These are phyloP conservation scores for Phytophthora lateralis DNA, from an alignment of 352 stramenopile species.

Conservation along the genomic window DNA sequence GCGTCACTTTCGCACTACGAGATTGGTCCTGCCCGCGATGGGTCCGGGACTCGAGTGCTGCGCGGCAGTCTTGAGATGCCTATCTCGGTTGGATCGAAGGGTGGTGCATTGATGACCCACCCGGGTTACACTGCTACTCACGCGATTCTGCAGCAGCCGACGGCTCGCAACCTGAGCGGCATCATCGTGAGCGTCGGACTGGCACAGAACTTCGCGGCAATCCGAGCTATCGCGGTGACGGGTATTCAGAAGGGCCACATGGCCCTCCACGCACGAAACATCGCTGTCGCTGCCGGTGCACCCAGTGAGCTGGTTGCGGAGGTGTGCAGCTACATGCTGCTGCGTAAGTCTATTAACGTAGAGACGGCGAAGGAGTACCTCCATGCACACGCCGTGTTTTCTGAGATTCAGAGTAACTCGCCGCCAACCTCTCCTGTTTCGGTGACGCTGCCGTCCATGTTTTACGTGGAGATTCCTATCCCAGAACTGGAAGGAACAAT, in stretches of 20 bases:
- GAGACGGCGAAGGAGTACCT: slow-evolving; percentile 88
- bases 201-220: slow-evolving; percentile 87
- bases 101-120: slow-evolving; percentile 81
- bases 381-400: slow-evolving; percentile 78
- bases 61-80: slow-evolving; percentile 79
- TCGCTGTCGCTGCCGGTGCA: slow-evolving; percentile 79
- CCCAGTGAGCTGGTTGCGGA: slow-evolving; percentile 83
- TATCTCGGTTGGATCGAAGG: slow-evolving; percentile 83
- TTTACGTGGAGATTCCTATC: slow-evolving; percentile 84
- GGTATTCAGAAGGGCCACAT: slow-evolving; percentile 90
- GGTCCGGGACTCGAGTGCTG: slow-evolving; percentile 54
- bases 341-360: slow-evolving; percentile 79
- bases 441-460: slow-evolving; percentile 72
- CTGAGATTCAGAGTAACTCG: slow-evolving; percentile 63
- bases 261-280: slow-evolving; percentile 86
- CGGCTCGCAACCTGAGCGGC: slow-evolving; percentile 59
- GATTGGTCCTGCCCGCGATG: slow-evolving; percentile 36
- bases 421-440: slow-evolving; percentile 48
- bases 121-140: slow-evolving; percentile 79
- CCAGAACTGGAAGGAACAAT: slow-evolving; percentile 70
- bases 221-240: slow-evolving; percentile 85
- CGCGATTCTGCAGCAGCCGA: slow-evolving; percentile 77
- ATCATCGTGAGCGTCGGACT: slow-evolving; percentile 85
- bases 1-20: slow-evolving; percentile 82
- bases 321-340: slow-evolving; percentile 88